Evolutionary conservation across 805 yeast genomes (phyloP).

Genomic region (Saturnispora gosingensis): DNA sequence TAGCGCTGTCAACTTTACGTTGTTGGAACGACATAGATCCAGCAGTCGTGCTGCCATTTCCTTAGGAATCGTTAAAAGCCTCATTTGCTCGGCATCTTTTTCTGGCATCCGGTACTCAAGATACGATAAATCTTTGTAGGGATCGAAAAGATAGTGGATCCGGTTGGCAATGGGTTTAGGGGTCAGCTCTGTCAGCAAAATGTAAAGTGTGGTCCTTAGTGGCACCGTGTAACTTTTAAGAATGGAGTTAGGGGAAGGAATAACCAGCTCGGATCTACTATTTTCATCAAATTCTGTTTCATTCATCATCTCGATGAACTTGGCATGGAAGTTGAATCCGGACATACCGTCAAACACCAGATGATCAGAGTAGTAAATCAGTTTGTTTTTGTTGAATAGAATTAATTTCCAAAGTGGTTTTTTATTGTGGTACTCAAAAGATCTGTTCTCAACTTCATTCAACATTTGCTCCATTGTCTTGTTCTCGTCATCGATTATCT

Average conservation of each 20-base stretch:
- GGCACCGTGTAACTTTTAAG: neutral
- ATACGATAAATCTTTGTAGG: conserved; percentile 2
- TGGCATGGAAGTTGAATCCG: conserved; percentile 24
- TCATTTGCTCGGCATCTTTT: conserved; percentile 1
- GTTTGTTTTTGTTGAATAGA: conserved; percentile 9
- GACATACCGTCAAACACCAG: conserved; percentile 29
- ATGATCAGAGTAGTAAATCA: conserved; percentile 24
- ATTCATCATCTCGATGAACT: neutral
- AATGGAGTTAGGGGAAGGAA: conserved; percentile 1
- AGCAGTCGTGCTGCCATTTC: neutral
- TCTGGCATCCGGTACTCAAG: neutral
- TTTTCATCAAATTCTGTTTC: neutral
- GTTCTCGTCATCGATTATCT: conserved; percentile 10
- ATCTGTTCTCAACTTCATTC: neutral
- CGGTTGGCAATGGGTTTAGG: conserved; percentile 1
- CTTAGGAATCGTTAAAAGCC: neutral
- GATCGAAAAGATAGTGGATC: conserved; percentile 1
- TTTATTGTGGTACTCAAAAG: neutral
- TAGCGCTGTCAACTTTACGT: conserved; percentile 6
- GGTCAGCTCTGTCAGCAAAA: neutral
- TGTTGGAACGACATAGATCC: neutral
- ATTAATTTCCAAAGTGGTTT: conserved; percentile 17
- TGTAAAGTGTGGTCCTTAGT: neutral
- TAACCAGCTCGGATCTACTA: neutral
- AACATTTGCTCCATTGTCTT: conserved; percentile 6